Conservation (phyloP, 345 rosid species). For the Odontarrhena argentea region DNA sequence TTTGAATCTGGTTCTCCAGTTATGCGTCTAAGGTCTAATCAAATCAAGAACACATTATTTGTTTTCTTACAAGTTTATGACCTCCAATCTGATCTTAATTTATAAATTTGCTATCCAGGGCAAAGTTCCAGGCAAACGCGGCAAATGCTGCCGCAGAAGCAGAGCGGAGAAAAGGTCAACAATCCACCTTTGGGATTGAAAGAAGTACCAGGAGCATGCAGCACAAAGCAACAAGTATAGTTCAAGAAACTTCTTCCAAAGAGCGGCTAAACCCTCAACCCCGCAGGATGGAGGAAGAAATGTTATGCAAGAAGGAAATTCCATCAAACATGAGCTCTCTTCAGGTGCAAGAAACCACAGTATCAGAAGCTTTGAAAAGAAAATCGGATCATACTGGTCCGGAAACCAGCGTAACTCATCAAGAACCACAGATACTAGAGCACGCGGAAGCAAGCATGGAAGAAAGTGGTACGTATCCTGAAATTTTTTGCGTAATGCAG, state of each 20-base stretch:
- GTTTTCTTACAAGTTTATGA: background rate
- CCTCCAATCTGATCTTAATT: background rate
- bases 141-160: conserved; percentile 17
- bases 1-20: conserved; percentile 46
- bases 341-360: conserved; percentile 27
- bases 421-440: background rate
- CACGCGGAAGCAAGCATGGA: background rate
- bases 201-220: conserved; percentile 11
- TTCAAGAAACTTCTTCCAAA: conserved; percentile 4
- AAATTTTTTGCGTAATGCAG: background rate
- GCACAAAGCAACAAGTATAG: conserved; percentile 14
- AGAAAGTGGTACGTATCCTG: background rate
- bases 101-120: conserved; percentile 16
- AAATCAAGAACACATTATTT: conserved; percentile 19
- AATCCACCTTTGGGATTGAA: conserved; percentile 7
- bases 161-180: conserved; percentile 7
- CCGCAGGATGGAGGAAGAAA: conserved; percentile 20
- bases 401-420: background rate
- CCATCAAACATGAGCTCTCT: conserved; percentile 23
- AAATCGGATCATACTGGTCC: background rate
- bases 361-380: conserved; percentile 32
- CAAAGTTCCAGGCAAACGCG: conserved; percentile 4
- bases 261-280: conserved; percentile 1
- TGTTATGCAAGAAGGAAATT: background rate
- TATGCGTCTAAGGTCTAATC: conserved; percentile 37